Evolutionary conservation across 2,329 filamentous ascomycete genomes (phyloP), one percentile per base, ranked within the genome.

Genomic region (Reticulascus tulasneorum): DNA sequence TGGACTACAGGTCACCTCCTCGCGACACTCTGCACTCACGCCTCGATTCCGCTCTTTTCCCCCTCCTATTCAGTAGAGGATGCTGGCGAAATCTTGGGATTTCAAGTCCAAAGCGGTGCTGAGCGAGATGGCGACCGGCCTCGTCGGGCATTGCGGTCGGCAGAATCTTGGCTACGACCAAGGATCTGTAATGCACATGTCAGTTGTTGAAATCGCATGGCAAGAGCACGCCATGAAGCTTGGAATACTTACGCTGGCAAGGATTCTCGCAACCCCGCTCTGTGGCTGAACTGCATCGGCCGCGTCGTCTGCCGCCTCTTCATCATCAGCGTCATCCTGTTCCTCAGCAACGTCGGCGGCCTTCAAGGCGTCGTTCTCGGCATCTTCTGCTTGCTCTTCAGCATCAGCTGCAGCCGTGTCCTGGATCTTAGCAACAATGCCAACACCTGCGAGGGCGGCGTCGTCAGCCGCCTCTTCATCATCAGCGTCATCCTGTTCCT

Each of bases 91-190:
- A n/a, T n/a, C n/a, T n/a, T n/a, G n/a, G n/a, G n/a, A n/a, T n/a
- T n/a, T n/a, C n/a, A n/a, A n/a, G n/a, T n/a, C n/a, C n/a, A n/a
- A n/a, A n/a, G n/a, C n/a, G n/a, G n/a, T n/a, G 26, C 13, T 29
- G 15, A n/a, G 16, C 15, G 26, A 12, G 15, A 18, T 39, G 25
- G 17, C 35, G 35, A 10, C 28, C 25, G n/a, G 11, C 32, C 0
- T 35, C 7, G 11, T 35, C 31, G 20, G 22, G 17, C 18, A 11
- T 32, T 22, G 21, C 29, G 29, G 15, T 32, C 31, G 21, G 24
- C 29, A 9, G 38, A 33, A 16, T 22, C 33, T 18, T 44, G 33
- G 23, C 41, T 34, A 15, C 37, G 29, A 22, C 37, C 33, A 7
- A 38, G 19, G 23, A 40, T n/a, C n/a, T n/a, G n/a, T n/a, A n/a